Conservation (phyloP, 73 alveolate genomes). For the Paraurostyla sp. region DNA sequence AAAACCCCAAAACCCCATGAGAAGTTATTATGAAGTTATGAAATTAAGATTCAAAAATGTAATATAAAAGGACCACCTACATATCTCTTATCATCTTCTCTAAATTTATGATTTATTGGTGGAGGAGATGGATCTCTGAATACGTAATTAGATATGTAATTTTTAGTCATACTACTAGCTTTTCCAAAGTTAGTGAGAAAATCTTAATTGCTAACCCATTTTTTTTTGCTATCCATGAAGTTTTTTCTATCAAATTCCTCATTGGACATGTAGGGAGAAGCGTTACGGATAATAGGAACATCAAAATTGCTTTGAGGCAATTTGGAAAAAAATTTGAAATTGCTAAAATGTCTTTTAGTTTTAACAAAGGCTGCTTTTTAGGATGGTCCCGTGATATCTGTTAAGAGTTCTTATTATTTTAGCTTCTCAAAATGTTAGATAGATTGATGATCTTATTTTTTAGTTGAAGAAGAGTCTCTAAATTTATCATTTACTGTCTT, state of each 20-base stretch:
- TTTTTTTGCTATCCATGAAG: conserved; percentile 58
- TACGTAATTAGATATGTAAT: conserved; percentile 85
- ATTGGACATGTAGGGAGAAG: conserved; percentile 66
- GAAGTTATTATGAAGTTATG: neutral
- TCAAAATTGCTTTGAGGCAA: conserved; percentile 48
- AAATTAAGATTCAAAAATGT: neutral
- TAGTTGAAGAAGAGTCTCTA: neutral
- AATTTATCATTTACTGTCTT: neutral
- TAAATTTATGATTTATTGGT: conserved; percentile 82
- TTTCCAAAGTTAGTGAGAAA: conserved; percentile 64
- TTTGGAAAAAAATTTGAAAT: neutral
- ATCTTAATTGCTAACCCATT: conserved; percentile 65
- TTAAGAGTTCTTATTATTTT: neutral
- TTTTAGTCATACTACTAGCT: conserved; percentile 50
- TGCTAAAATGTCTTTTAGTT: neutral
- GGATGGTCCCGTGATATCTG: neutral
- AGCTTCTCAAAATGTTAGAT: neutral
- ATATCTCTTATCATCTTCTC: conserved; percentile 72
- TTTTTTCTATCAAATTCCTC: conserved; percentile 75
- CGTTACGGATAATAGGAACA: conserved; percentile 58
- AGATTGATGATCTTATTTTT: neutral
- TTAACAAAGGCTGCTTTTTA: neutral
- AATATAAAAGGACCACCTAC: conserved; percentile 32
- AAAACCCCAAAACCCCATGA: conserved; percentile 33
- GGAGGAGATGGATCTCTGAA: conserved; percentile 83